A percentile compares a stretch with the other conserved stretches of the same genome.
phyloP scores from a whole-genome alignment of 2,329 filamentous ascomycete species.

The Curvularia spicifera region DNA sequence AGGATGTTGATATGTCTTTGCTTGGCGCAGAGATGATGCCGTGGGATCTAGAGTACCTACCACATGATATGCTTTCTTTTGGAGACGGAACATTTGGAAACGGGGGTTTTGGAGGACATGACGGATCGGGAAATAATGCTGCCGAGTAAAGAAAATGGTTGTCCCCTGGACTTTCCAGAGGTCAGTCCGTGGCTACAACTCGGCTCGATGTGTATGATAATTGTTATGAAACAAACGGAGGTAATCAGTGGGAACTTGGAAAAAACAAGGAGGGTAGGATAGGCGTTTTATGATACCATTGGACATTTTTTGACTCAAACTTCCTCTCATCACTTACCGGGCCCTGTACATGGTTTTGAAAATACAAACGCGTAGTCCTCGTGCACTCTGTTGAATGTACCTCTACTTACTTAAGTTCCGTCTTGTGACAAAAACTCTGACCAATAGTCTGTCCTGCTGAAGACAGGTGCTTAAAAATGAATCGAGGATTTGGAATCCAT shows the following conservation, averaged over 20 bases:
- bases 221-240: neutral
- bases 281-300: neutral
- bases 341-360: neutral
- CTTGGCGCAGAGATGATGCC: slow-evolving; percentile 74
- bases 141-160: neutral
- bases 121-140: slow-evolving; percentile 2
- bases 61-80: slow-evolving; percentile 65
- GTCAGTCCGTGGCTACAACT: neutral
- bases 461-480: too few relatives aligned
- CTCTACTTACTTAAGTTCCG: too few relatives aligned
- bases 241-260: neutral
- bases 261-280: neutral
- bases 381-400: neutral
- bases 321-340: neutral
- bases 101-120: slow-evolving; percentile 8
- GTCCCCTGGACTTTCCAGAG: neutral
- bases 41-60: slow-evolving; percentile 74
- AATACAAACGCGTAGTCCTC: neutral
- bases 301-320: neutral
- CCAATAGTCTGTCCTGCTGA: too few relatives aligned
- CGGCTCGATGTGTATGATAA: neutral
- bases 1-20: slow-evolving; percentile 76
- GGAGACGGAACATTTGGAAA: slow-evolving; percentile 27
- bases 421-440: too few relatives aligned
- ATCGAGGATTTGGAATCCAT: too few relatives aligned